These are phyloP conservation scores for Trifolium subterraneum DNA, from an alignment of 306 rosid species.

Conservation along the genomic window DNA sequence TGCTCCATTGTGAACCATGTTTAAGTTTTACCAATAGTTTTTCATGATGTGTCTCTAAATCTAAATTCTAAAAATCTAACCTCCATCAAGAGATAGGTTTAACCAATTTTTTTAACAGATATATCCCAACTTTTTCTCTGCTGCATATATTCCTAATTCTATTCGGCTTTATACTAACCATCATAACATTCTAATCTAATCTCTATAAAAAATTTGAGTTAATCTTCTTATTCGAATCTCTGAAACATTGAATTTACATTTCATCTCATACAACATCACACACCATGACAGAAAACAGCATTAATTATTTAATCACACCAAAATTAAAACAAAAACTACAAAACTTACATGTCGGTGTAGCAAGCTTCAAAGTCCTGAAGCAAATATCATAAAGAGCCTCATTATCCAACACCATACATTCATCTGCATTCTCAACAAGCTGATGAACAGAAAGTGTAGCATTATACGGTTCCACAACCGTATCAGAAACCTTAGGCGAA, in stretches of 20 bases:
- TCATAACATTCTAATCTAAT: not conserved
- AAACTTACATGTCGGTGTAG: slow-evolving; percentile 50
- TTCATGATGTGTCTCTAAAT: not conserved
- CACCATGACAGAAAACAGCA: not conserved
- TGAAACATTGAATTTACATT: not conserved
- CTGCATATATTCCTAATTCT: not conserved
- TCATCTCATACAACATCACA: not conserved
- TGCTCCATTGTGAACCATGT: not conserved
- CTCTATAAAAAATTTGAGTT: not conserved
- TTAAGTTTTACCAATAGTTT: not conserved
- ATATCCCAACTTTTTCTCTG: not conserved
- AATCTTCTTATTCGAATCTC: not conserved
- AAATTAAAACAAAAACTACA: not conserved
- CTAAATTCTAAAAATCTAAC: not conserved
- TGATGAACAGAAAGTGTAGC: slow-evolving; percentile 62
- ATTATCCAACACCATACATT: slow-evolving; percentile 61
- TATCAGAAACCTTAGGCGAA: slow-evolving; percentile 60
- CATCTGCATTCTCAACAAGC: slow-evolving; percentile 61
- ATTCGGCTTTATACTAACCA: not conserved
- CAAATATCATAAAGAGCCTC: slow-evolving; percentile 63
- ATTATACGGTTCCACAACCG: slow-evolving; percentile 61
- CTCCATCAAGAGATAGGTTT: not conserved
- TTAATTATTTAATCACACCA: not conserved
- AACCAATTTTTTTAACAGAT: not conserved
- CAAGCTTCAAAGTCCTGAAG: slow-evolving; percentile 58